phyloP scores from a whole-genome alignment of 768 basidiomycete species.

The Dendrothele bispora region DNA sequence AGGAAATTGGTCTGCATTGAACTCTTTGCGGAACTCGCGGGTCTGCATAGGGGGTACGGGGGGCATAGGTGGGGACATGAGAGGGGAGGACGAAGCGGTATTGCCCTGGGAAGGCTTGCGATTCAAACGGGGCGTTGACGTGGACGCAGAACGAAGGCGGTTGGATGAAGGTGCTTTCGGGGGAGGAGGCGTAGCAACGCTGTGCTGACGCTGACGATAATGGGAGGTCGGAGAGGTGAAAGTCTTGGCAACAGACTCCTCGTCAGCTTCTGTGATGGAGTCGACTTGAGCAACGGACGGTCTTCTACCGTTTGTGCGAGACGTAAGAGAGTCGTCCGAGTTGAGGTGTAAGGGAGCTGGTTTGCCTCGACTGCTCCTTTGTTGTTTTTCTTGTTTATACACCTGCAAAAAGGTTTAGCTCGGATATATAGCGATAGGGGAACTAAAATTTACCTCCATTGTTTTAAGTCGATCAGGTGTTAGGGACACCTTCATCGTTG shows the following conservation, averaged over 20 bases:
- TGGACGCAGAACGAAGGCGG: slow-evolving; percentile 32
- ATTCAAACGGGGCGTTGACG: slow-evolving; percentile 14
- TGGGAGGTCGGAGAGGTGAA: slow-evolving; percentile 15
- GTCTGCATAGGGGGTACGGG: slow-evolving; percentile 25
- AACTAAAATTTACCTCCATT: slow-evolving; percentile 83
- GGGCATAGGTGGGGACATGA: slow-evolving; percentile 24
- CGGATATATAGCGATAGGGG: slow-evolving; percentile 14
- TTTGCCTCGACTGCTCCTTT: slow-evolving; percentile 37
- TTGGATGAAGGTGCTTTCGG: slow-evolving; percentile 22
- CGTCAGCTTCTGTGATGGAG: slow-evolving; percentile 70
- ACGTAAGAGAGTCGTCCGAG: slow-evolving; percentile 26
- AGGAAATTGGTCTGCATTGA: slow-evolving; percentile 38
- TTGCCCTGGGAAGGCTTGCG: slow-evolving; percentile 29
- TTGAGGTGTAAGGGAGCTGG: slow-evolving; percentile 36
- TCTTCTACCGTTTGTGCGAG: slow-evolving; percentile 33
- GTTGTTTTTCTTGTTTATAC: slow-evolving; percentile 74
- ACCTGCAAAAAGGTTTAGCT: slow-evolving; percentile 39
- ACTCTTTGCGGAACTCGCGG: slow-evolving; percentile 19
- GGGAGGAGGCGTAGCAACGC: slow-evolving; percentile 40
- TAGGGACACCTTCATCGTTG: slow-evolving; percentile 93
- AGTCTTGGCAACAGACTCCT: slow-evolving; percentile 39
- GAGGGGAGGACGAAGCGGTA: slow-evolving; percentile 28
- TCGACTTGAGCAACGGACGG: slow-evolving; percentile 56
- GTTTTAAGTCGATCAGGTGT: slow-evolving; percentile 92
- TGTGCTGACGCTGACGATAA: slow-evolving; percentile 48